phyloP scores from a whole-genome alignment of 1,139 yeast genomes.

The Yamadazyma atlantica region DNA sequence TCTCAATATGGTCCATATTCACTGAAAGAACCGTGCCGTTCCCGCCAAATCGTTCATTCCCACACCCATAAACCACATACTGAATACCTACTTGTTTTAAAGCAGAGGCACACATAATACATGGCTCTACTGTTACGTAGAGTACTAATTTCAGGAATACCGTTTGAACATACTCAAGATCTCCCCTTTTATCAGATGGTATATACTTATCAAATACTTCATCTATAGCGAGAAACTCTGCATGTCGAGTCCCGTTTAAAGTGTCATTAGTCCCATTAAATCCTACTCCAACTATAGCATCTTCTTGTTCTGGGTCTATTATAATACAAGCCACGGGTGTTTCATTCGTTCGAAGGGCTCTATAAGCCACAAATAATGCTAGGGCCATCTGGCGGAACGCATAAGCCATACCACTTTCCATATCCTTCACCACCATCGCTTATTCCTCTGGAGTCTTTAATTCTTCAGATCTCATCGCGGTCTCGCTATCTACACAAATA shows the following conservation, averaged over 20 bases:
- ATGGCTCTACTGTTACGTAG: slow-evolving; percentile 96
- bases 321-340: slow-evolving; percentile 73
- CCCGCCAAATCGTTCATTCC: slow-evolving; percentile 95
- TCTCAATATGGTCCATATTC: slow-evolving; percentile 42
- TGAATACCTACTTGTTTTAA: slow-evolving; percentile 75
- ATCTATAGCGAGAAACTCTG: slow-evolving; percentile 84
- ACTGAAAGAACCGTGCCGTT: slow-evolving; percentile 82
- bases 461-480: not conserved
- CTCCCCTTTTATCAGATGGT: slow-evolving; percentile 14
- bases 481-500: not conserved
- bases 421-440: not conserved
- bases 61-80: slow-evolving; percentile 84
- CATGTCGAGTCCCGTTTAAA: slow-evolving; percentile 83
- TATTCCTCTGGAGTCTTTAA: too few relatives aligned
- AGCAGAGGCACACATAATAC: slow-evolving; percentile 97
- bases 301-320: slow-evolving; percentile 44
- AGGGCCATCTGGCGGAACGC: slow-evolving; percentile 38
- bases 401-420: slow-evolving; percentile 14
- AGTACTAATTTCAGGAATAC: slow-evolving; percentile 55
- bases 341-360: slow-evolving; percentile 53
- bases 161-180: slow-evolving; percentile 17
- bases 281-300: slow-evolving; percentile 68
- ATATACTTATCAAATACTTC: slow-evolving; percentile 32
- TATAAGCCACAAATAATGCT: slow-evolving; percentile 41
- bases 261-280: slow-evolving; percentile 89